Percentiles rank a stretch among this genome's conserved stretches.
Evolutionary conservation across 192 early-diverging fungal genomes (phyloP).

Genomic region (Paraglomus brasilianum): DNA sequence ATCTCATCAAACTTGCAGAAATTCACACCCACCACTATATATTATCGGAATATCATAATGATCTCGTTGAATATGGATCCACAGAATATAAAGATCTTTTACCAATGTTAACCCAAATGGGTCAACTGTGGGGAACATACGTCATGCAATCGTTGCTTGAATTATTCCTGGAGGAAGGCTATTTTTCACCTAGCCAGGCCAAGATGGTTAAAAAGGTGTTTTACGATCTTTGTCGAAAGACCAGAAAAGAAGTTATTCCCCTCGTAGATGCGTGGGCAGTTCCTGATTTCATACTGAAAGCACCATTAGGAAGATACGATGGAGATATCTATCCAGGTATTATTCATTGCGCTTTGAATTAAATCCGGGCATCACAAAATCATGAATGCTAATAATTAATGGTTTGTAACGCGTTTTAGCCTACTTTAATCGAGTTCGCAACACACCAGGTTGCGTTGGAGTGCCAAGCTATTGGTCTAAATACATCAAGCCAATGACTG

Average conservation of each 20-base stretch:
- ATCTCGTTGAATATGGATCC: conserved; percentile 33
- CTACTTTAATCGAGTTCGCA: conserved; percentile 39
- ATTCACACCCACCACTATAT: conserved; percentile 40
- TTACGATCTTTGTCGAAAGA: conserved; percentile 43
- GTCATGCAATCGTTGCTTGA: conserved; percentile 43
- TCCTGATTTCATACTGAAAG: conserved; percentile 58
- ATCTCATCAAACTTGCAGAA: conserved; percentile 40
- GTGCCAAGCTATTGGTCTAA: conserved; percentile 40
- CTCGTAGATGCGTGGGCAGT: conserved; percentile 55
- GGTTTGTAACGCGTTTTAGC: conserved; percentile 29
- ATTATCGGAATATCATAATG: conserved; percentile 32
- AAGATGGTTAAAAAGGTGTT: conserved; percentile 42
- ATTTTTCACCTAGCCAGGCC: conserved; percentile 45
- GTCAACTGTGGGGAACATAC: conserved; percentile 45
- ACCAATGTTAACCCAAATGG: conserved; percentile 43
- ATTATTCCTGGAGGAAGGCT: conserved; percentile 50
- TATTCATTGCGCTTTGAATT: neutral
- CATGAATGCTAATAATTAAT: neutral
- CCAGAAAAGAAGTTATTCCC: conserved; percentile 51
- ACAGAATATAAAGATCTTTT: conserved; percentile 36
- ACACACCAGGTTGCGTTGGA: conserved; percentile 40
- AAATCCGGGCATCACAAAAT: neutral
- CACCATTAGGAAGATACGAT: conserved; percentile 58
- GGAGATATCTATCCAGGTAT: conserved; percentile 58
- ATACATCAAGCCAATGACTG: conserved; percentile 44